Base-by-base conservation (phyloP, 352 stramenopile genomes). In the Globisporangium emineosum region DNA sequence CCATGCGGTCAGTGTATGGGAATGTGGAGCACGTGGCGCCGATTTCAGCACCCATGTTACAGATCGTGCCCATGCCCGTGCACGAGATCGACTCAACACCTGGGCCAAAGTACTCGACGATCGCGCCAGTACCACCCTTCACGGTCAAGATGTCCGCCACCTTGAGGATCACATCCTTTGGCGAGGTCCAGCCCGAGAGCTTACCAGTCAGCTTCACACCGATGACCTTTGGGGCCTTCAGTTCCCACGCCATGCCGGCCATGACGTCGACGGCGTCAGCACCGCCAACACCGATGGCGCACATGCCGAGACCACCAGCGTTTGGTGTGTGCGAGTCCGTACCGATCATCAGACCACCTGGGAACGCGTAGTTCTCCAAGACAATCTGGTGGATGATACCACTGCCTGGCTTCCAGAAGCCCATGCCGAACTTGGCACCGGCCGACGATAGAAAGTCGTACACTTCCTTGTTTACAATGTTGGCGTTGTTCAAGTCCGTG, bases 361-460 rank as follows among this genome's bases (percentile, higher is more conserved):
- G 92, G 79, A 98, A 98, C 40, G 92, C 90, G 67, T 98, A 98
- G 88, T 98, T 98, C 75, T 98, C 92, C 12, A 98, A 74, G 53
- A 98, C 89, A 57, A 98, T 97, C 86, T 98, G 91, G 76, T 98
- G 91, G 61, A 98, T 98, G 65, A 98, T 98, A 68, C 91, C 91
- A 55, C 85, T 95, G 66, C 91, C 91, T 47, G 91, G 91, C 77
- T 97, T 97, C 91, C 91, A 98, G 77, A 98, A 98, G 37, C 91
- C 91, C 71, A 98, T 97, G 77, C 90, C 90, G 67, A 97, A 98
- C 78, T 98, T 98, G 69, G 90, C 90, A 62, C 88, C 90, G 50
- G 90, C 86, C 59, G 89, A 97, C 66, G 89, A 89, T 47, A 98
- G 69, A 67, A 98, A 98, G 75, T 97, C 89, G 78, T 97, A 98